Evolutionary conservation across 306 rosid genomes (phyloP).

Genomic region (Dalbergia cultrata): DNA sequence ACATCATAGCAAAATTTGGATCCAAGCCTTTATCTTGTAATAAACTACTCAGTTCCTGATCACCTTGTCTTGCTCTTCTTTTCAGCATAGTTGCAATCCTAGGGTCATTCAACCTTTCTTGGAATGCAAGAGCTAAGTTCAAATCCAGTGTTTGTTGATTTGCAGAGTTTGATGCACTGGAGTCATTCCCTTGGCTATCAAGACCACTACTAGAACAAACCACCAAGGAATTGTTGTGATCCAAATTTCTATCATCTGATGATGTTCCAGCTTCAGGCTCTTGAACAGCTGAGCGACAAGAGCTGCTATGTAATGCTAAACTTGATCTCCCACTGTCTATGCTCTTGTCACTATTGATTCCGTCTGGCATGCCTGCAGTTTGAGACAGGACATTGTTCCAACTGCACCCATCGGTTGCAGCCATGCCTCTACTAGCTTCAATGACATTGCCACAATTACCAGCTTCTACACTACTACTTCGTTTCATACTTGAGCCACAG

Average conservation of each 20-base stretch:
- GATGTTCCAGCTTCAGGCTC: constrained; percentile 84
- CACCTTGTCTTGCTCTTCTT: constrained; percentile 84
- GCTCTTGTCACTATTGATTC: constrained; percentile 95
- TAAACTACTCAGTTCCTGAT: constrained; percentile 78
- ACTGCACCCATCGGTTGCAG: constrained; percentile 78
- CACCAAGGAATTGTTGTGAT: constrained; percentile 72
- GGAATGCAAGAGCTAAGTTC: constrained; percentile 91
- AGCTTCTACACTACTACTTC: constrained; percentile 97
- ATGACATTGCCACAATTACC: constrained; percentile 77
- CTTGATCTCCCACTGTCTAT: constrained; percentile 99
- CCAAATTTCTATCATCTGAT: constrained; percentile 66
- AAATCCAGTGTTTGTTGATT: constrained; percentile 91
- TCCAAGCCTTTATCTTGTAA: constrained; percentile 97
- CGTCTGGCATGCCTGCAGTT: constrained; percentile 80
- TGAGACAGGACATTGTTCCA: constrained; percentile 78
- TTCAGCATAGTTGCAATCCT: constrained; percentile 89
- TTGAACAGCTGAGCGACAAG: constrained; percentile 90
- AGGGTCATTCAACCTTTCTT: constrained; percentile 97
- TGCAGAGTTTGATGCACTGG: constrained; percentile 88
- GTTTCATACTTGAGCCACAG: constrained; percentile 97
- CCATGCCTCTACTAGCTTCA: constrained; percentile 70
- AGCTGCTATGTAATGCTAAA: constrained; percentile 90
- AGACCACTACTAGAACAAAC: constrained; percentile 93
- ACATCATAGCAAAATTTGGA: constrained; percentile 99
- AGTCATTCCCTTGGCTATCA: constrained; percentile 94